These are phyloP conservation scores for Pyrenopolyporus hunteri DNA, from an alignment of 495 filamentous ascomycete species.

Conservation along the genomic window DNA sequence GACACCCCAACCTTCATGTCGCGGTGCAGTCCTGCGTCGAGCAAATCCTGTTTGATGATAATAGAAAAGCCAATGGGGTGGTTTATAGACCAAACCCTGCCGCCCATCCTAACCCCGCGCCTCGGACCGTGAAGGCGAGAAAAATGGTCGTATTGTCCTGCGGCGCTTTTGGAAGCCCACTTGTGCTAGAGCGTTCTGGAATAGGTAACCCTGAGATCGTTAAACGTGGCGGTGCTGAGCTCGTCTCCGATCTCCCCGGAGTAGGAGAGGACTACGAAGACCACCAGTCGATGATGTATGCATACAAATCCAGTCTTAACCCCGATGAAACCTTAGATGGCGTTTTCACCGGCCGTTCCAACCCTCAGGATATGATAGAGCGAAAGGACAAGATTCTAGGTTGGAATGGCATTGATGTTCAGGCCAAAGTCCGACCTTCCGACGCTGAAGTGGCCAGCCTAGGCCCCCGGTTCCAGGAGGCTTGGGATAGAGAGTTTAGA, in stretches of 20 bases:
- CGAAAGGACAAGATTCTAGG: constrained; percentile 37
- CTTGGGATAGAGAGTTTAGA: constrained; percentile 53
- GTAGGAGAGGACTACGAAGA: constrained; percentile 50
- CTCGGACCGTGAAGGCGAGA: constrained; percentile 47
- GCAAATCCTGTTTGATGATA: constrained; percentile 52
- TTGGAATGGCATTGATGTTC: constrained; percentile 54
- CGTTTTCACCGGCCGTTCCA: constrained; percentile 12
- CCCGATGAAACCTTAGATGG: constrained; percentile 43
- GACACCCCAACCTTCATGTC: constrained; percentile 55
- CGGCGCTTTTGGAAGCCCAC: constrained; percentile 55
- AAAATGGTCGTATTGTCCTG: constrained; percentile 60
- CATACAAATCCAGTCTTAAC: constrained; percentile 37
- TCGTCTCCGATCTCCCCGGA: constrained; percentile 42
- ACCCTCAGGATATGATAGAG: constrained; percentile 16
- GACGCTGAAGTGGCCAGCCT: constrained; percentile 47
- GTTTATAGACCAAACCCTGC: constrained; percentile 46
- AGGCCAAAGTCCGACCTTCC: constrained; percentile 49
- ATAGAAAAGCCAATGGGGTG: constrained; percentile 51
- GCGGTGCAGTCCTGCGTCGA: constrained; percentile 55
- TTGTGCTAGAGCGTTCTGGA: constrained; percentile 61
- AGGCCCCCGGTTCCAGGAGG: constrained; percentile 44
- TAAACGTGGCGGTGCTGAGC: constrained; percentile 16
- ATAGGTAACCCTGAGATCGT: constrained; percentile 49
- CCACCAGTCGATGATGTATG: constrained; percentile 46
- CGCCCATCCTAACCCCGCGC: neutral